Evolutionary conservation across 1,284 basidiomycete species (phyloP).

Genomic region (Ceratobasidium sp.): DNA sequence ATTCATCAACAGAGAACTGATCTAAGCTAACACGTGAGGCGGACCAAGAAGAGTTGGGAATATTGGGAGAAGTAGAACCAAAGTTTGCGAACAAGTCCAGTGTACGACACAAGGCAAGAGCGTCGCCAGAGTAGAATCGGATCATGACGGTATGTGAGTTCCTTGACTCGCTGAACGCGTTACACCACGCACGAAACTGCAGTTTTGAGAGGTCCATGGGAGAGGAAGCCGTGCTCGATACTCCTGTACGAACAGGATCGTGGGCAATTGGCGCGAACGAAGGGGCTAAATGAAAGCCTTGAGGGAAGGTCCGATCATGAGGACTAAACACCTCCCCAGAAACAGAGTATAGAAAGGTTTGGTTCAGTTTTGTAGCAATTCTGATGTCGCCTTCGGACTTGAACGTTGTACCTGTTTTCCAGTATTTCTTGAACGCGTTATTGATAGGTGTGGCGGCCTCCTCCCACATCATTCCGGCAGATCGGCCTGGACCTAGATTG

Average conservation of each 20-base stretch:
- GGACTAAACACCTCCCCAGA: constrained; percentile 22
- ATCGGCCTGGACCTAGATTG: background rate
- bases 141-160: background rate
- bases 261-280: background rate
- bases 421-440: constrained; percentile 12
- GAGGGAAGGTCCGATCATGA: background rate
- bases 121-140: constrained; percentile 30
- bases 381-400: constrained; percentile 1
- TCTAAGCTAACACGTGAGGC: constrained; percentile 15
- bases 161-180: background rate
- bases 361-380: constrained; percentile 9
- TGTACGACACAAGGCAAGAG: constrained; percentile 20
- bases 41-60: background rate
- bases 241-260: background rate
- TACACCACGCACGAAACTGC: constrained; percentile 23
- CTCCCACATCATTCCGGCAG: constrained; percentile 36
- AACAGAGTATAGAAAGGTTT: constrained; percentile 18
- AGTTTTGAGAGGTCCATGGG: constrained; percentile 5
- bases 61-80: background rate
- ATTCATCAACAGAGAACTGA: background rate
- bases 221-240: background rate
- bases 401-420: constrained; percentile 32
- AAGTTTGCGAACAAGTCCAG: background rate
- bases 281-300: constrained; percentile 19
- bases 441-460: background rate